Base-by-base conservation (phyloP, 495 filamentous ascomycete genomes). In the Neurospora africana region DNA sequence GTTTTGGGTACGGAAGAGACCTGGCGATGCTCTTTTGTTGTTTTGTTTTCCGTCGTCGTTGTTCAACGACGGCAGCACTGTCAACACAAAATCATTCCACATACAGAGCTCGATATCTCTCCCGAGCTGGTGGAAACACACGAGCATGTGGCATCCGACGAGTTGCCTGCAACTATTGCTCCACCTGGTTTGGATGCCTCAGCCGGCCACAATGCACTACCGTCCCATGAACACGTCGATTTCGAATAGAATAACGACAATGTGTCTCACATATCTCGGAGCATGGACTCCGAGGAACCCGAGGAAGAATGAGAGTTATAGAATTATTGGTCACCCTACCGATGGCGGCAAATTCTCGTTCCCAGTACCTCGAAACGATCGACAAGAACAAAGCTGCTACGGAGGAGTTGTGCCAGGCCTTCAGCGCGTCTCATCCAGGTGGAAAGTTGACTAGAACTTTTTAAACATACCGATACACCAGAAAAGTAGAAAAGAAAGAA, bases 321-420 rank as follows among this genome's bases (percentile, higher is more conserved):
- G 76, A 82, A 7, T 79, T 80, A 69, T 71, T 81, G 15, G 74
- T 85, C 27, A 85, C 83, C 0, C 76, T 85, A 9, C 83, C 83
- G 0, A 79, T 84, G 70, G 78, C 81, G 9, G 78, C 81, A 5
- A 81, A 73, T 65, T 78, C 73, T 9, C 79, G 83, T 0, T 73
- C 74, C 4, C 74, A 77, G n/a, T 85, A 85, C 65, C 80, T 83
- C 69, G 80, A 80, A 36, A 74, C 79, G 4, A 75, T 84, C 30
- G 68, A 70, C 5, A 78, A 81, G 21, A 80, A 84, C 70, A 76
- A 81, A 68, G 67, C 30, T 4, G 72, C 80, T 27, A 80, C 84
- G 58, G 68, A 74, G 4, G 76, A 79, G 30, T 84, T 80, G 36
- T 78, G 76, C 43, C 70, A 76, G 3, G 73, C 74, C 5, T 83